Evolutionary conservation across 2,329 filamentous ascomycete genomes (phyloP), one percentile per base, ranked within the genome.

Genomic region (Chaetomiaceae sp.): DNA sequence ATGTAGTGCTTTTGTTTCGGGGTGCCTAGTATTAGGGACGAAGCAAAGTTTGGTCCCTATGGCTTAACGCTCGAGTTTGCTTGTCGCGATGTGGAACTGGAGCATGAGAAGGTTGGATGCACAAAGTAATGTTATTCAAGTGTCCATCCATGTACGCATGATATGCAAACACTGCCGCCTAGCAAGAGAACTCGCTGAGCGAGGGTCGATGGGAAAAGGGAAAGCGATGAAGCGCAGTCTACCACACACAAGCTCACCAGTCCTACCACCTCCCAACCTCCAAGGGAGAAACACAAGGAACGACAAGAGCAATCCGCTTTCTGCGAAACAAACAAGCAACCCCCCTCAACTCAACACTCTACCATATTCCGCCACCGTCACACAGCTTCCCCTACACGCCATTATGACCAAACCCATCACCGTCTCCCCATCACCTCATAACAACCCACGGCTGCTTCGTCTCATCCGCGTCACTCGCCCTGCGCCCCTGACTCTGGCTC

Each of bases 391-490:
- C 12, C n/a, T 6, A 6, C 6, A 6, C 15, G 29, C 29, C 29
- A n/a, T 3, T 14, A 32, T 14, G 12, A 36, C 6, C 41, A 29
- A 29, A 26, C 15, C n/a, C 27, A 27, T 14, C 35, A 38, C 20
- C n/a, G 10, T 29, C 14, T n/a, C 18, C 27, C 19, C 20, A 24
- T 36, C 26, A 43, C 38, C 48, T 38, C 48, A 53, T 37, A 53
- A 49, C 51, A 33, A 53, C 40, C 51, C 51, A 53, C 36, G 46
- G 35, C 43, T 53, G 42, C 42, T 38, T 33, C 39, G 10, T 24
- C 35, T 24, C 26, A 2, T 41, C 24, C 12, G n/a, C n/a, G n/a
- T 22, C 26, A 8, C n/a, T 14, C 32, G 8, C 30, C 45, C 38
- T 32, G 12, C 37, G 44, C 39, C 40, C 36, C 26, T 50, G 47